Evolutionary conservation across 1,284 basidiomycete species (phyloP).

Genomic region (Volvariella surrecta): DNA sequence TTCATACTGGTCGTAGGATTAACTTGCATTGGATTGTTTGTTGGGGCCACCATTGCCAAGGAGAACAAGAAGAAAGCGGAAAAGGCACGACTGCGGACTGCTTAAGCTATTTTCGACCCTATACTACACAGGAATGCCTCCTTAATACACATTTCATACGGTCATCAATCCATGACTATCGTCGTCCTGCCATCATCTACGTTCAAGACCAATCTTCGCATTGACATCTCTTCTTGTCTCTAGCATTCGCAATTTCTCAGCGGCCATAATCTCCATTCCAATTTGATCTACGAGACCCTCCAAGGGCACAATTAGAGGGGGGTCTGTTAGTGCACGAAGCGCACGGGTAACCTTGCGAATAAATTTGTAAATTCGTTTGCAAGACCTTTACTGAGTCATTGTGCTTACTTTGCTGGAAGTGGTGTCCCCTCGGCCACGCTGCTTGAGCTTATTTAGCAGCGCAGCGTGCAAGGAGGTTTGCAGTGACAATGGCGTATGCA

Average conservation of each 20-base stretch:
- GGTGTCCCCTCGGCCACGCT: constrained; percentile 35
- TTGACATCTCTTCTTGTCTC: constrained; percentile 26
- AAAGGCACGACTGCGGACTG: constrained; percentile 45
- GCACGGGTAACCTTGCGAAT: constrained; percentile 39
- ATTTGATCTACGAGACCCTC: constrained; percentile 41
- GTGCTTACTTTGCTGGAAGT: constrained; percentile 37
- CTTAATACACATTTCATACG: too few relatives aligned
- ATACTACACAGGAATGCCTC: constrained; percentile 7
- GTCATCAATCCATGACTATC: constrained; percentile 11
- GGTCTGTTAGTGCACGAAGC: constrained; percentile 38
- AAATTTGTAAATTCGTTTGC: constrained; percentile 3
- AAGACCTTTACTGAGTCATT: background rate
- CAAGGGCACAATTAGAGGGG: constrained; percentile 32
- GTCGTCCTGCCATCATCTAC: constrained; percentile 13
- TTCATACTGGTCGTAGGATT: constrained; percentile 76
- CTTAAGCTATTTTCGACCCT: constrained; percentile 23
- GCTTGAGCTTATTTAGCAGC: constrained; percentile 39
- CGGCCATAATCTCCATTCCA: constrained; percentile 49
- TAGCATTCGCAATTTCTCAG: constrained; percentile 50
- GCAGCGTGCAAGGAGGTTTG: constrained; percentile 42
- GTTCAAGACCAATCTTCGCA: constrained; percentile 12
- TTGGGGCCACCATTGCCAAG: constrained; percentile 68
- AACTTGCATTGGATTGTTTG: constrained; percentile 68
- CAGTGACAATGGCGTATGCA: constrained; percentile 43
- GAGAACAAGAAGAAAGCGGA: constrained; percentile 66